Evolutionary conservation across 2,329 filamentous ascomycete species (phyloP), one percentile per base, ranked within the genome.

Genomic region (Apiospora marii): DNA sequence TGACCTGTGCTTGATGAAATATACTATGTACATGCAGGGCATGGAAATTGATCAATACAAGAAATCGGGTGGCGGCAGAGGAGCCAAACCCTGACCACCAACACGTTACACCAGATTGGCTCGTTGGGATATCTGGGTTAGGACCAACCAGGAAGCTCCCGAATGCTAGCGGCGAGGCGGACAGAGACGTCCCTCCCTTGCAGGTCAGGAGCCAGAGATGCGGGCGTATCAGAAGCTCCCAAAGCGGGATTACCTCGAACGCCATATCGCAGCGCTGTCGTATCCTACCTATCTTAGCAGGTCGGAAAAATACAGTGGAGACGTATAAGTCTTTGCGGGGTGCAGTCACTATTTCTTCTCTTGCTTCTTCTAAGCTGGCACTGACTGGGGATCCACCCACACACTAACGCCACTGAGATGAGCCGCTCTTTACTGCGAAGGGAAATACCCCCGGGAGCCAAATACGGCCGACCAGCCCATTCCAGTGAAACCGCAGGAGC

Each of bases 231-330:
- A 64, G 58, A 41, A 24, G 19, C 19, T 64, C 7, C 34, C 58
- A 41, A n/a, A 41, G 34, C 22, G 58, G 58, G 58, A 64, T 64
- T 22, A 30, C 19, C 34, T 64, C 8, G 8, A 22, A n/a, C 37
- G 37, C 19, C 16, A 24, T 41, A 41, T 64, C 34, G 58, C 58
- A 37, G 16, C 30, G 3, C 19, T 37, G 30, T 64, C 19, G 34
- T 41, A 41, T 64, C 34, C 27, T 58, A 37, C 53, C 53, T 3
- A n/a, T 64, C 58, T 37, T 64, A 64, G 30, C 34, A 37, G 34
- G 58, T 64, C 58, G 58, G 58, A 64, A 64, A 64, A 64, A 64
- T 64, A 64, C 34, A 41, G 58, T 64, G 58, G 58, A 7, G 58
- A n/a, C 34, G 19, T 14, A 19, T 41, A 41, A 34, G n/a, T 22